Evolutionary conservation across 148 eudicot species (phyloP).

Genomic region (Hydrangea macrophylla): DNA sequence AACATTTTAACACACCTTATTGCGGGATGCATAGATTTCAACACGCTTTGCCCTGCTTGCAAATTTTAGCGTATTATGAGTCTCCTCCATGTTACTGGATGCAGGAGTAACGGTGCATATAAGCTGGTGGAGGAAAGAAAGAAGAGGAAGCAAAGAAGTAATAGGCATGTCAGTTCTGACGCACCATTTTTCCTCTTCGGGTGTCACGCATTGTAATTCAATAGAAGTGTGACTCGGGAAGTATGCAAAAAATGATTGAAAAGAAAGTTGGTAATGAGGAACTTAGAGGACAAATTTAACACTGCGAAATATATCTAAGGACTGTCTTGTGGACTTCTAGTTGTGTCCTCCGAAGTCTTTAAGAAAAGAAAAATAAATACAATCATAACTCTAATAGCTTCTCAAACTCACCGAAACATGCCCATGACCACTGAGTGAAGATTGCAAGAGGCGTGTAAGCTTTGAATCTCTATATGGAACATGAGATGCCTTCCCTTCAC

Average conservation of each 20-base stretch:
- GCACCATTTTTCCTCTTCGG: neutral
- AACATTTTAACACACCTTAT: conserved; percentile 47
- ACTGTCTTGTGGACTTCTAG: neutral
- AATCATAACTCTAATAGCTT: conserved; percentile 1
- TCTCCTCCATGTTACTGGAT: conserved; percentile 96
- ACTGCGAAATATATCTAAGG: no score
- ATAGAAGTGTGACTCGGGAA: neutral
- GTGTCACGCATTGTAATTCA: neutral
- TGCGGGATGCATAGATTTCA: conserved; percentile 94
- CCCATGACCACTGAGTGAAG: conserved; percentile 94
- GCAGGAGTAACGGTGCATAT: conserved; percentile 98
- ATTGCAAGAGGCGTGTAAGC: conserved; percentile 91
- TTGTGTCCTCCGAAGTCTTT: no score
- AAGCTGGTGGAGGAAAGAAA: conserved; percentile 53
- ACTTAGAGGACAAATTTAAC: neutral
- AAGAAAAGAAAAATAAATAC: no score
- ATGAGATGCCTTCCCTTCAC: conserved; percentile 97
- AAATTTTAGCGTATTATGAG: conserved; percentile 93
- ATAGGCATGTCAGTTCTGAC: conserved; percentile 3
- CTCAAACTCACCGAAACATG: conserved; percentile 82
- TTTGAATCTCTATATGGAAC: conserved; percentile 96
- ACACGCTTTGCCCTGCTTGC: conserved; percentile 99
- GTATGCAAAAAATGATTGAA: neutral
- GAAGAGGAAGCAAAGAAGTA: conserved; percentile 2
- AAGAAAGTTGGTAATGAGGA: neutral